Evolutionary conservation across 495 filamentous ascomycete genomes (phyloP).

Genomic region (Friedmanniomyces simplex): DNA sequence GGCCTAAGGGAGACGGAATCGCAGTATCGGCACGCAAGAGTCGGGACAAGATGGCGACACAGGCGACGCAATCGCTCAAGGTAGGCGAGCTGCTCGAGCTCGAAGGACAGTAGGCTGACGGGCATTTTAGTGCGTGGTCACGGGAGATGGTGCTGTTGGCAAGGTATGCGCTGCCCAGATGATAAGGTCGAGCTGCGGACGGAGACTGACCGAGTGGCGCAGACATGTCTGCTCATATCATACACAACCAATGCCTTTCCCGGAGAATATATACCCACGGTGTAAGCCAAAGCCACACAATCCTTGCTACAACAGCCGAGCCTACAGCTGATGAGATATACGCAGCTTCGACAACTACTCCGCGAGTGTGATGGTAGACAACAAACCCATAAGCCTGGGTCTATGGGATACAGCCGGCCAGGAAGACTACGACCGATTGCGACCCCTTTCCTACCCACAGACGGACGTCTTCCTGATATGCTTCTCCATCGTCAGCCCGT

Average conservation of each 20-base stretch:
- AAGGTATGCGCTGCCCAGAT: constrained; percentile 51
- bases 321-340: not conserved
- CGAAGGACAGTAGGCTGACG: not conserved
- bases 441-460: constrained; percentile 93
- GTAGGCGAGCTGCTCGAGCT: constrained; percentile 32
- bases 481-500: constrained; percentile 95
- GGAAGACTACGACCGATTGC: constrained; percentile 94
- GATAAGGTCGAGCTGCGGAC: not conserved
- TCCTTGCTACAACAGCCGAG: not conserved
- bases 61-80: constrained; percentile 66
- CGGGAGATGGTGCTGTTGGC: constrained; percentile 95
- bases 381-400: constrained; percentile 90
- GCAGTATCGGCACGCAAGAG: not conserved
- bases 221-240: constrained; percentile 99
- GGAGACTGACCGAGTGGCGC: constrained; percentile 17
- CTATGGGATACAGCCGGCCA: constrained; percentile 98
- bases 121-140: constrained; percentile 75
- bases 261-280: constrained; percentile 97
- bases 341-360: constrained; percentile 98
- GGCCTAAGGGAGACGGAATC: not conserved
- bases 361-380: constrained; percentile 96
- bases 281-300: constrained; percentile 60
- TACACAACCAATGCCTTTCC: constrained; percentile 99
- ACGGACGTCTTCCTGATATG: constrained; percentile 98
- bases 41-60: constrained; percentile 36